Percentiles rank a stretch among this genome's conserved stretches.
These are phyloP conservation scores for Pythium volutum DNA, from an alignment of 352 stramenopile genomes.

Conservation along the genomic window DNA sequence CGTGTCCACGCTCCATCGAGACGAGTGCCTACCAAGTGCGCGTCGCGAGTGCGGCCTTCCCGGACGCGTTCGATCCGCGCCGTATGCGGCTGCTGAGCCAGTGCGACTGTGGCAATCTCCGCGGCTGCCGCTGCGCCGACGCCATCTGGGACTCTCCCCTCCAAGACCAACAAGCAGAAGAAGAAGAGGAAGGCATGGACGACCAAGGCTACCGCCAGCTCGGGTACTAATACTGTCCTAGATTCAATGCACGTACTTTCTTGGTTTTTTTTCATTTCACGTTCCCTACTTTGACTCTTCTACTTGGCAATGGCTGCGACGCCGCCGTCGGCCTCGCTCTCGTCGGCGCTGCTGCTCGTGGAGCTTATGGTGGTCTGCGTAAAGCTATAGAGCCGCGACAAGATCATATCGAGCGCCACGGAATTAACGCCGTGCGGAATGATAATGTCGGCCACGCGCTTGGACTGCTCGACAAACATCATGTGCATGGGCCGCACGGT, in stretches of 20 bases:
- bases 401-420: slow-evolving; percentile 93
- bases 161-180: slow-evolving; percentile 1
- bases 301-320: not conserved
- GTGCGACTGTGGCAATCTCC: slow-evolving; percentile 32
- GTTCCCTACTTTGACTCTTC: not conserved
- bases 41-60: slow-evolving; percentile 3
- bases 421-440: slow-evolving; percentile 93
- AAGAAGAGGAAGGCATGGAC: slow-evolving; percentile 29
- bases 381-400: slow-evolving; percentile 86
- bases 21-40: not conserved
- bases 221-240: slow-evolving; percentile 12
- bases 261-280: not conserved
- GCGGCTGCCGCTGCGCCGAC: slow-evolving; percentile 30
- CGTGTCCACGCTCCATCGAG: slow-evolving; percentile 2
- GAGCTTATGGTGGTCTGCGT: slow-evolving; percentile 43
- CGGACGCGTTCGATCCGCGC: not conserved
- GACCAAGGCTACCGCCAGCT: slow-evolving; percentile 40
- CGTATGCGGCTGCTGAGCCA: slow-evolving; percentile 8
- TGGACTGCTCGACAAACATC: slow-evolving; percentile 97
- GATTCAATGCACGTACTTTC: slow-evolving; percentile 3
- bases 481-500: slow-evolving; percentile 99
- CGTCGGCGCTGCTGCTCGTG: slow-evolving; percentile 49
- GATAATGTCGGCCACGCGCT: slow-evolving; percentile 94
- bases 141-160: slow-evolving; percentile 29
- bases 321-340: slow-evolving; percentile 23